A percentile compares a stretch with the other conserved stretches of the same genome.
Conservation (phyloP, 345 rosid genomes). For the Ricinus communis region DNA sequence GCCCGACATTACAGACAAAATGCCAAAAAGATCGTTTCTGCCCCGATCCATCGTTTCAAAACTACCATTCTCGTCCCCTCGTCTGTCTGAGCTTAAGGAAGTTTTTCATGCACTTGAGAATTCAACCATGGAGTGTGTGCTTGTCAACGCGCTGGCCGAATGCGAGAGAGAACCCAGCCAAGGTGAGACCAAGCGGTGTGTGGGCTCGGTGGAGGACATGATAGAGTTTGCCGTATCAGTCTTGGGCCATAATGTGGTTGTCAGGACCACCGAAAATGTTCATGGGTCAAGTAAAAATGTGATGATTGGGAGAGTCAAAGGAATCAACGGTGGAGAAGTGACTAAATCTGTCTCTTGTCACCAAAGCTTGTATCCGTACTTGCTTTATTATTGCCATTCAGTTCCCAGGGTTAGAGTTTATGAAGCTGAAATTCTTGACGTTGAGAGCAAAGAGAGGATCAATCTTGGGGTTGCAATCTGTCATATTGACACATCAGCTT, state of each 20-base stretch:
- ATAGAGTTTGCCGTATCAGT: conserved; percentile 27
- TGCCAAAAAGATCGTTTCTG: conserved; percentile 32
- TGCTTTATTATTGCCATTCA: conserved; percentile 35
- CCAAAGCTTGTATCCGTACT: conserved; percentile 33
- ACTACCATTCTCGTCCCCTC: conserved; percentile 25
- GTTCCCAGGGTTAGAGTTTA: conserved; percentile 34
- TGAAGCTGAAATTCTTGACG: conserved; percentile 26
- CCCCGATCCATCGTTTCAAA: conserved; percentile 23
- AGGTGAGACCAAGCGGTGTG: conserved; percentile 34
- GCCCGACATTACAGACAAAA: conserved; percentile 32
- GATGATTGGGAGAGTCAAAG: conserved; percentile 20
- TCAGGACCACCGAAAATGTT: conserved; percentile 24
- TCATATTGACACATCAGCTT: conserved; percentile 33
- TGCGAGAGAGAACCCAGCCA: conserved; percentile 30
- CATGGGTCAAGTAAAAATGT: conserved; percentile 25
- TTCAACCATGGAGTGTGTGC: conserved; percentile 23
- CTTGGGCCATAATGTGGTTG: conserved; percentile 21
- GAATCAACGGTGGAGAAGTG: conserved; percentile 30
- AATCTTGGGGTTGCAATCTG: conserved; percentile 33
- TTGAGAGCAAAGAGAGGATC: conserved; percentile 11
- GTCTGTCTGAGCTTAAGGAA: neutral
- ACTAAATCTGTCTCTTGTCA: conserved; percentile 35
- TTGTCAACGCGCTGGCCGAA: conserved; percentile 22
- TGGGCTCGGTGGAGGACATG: conserved; percentile 33
- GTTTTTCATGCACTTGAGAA: conserved; percentile 24